phyloP scores from a whole-genome alignment of 179 eudicot species.

The Patellifolia procumbens region DNA sequence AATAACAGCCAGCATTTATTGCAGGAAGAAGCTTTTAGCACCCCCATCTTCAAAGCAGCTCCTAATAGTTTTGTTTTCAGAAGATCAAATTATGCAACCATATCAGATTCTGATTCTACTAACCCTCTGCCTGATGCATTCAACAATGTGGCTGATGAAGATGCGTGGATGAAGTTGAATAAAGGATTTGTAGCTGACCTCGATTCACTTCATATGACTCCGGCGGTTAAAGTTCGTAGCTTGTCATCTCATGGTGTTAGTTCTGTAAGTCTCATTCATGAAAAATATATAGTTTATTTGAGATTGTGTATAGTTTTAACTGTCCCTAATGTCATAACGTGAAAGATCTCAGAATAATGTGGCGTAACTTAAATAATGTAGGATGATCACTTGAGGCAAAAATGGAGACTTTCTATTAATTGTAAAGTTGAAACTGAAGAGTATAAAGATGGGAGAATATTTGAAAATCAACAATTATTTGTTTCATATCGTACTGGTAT shows the following conservation, averaged over 20 bases:
- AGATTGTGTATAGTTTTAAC: not conserved
- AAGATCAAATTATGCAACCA: conserved; percentile 52
- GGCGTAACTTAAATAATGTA: not conserved
- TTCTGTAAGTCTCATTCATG: conserved; percentile 47
- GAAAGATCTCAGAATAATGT: not conserved
- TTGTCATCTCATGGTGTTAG: conserved; percentile 49
- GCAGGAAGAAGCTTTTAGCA: conserved; percentile 65
- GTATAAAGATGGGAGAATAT: not conserved
- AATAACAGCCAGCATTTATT: conserved; percentile 36
- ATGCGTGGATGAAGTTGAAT: conserved; percentile 82
- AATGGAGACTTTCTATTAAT: not conserved
- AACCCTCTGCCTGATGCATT: conserved; percentile 80
- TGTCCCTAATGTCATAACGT: not conserved
- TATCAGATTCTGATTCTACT: conserved; percentile 49
- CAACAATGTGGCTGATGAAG: conserved; percentile 77
- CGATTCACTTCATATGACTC: conserved; percentile 83
- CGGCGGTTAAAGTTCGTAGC: conserved; percentile 72
- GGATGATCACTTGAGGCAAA: not conserved
- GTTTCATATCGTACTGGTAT: not conserved
- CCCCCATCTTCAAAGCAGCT: conserved; percentile 67
- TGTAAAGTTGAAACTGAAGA: not conserved
- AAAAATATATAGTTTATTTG: not conserved
- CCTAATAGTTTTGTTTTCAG: conserved; percentile 67
- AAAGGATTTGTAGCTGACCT: conserved; percentile 87
- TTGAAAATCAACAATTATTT: not conserved